These are phyloP conservation scores for Phycomyces nitens DNA, from an alignment of 192 early-diverging fungal genomes.

Conservation along the genomic window DNA sequence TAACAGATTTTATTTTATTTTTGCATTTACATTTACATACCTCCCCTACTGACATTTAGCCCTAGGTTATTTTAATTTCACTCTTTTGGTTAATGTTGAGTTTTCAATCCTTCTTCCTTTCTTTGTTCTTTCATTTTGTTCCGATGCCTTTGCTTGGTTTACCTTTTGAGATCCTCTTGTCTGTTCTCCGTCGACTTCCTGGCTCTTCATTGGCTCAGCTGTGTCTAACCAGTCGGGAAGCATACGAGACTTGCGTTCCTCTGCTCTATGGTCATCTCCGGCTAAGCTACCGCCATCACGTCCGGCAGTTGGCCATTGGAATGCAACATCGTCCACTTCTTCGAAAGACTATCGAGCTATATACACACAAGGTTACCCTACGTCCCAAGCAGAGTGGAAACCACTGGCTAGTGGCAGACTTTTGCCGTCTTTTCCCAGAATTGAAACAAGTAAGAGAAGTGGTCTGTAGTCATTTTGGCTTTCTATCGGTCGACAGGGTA, in stretches of 20 bases:
- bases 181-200: background rate
- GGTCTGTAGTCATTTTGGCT: conserved; percentile 8
- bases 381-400: conserved; percentile 5
- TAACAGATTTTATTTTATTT: background rate
- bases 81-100: conserved; percentile 3
- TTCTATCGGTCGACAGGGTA: conserved; percentile 8
- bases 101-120: conserved; percentile 3
- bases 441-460: background rate
- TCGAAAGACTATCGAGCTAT: background rate
- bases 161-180: background rate
- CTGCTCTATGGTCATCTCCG: conserved; percentile 7
- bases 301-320: conserved; percentile 6
- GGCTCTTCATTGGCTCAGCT: conserved; percentile 1
- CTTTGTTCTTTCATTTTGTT: conserved; percentile 2
- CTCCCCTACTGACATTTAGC: background rate
- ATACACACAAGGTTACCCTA: conserved; percentile 9
- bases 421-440: conserved; percentile 8
- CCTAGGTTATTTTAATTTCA: background rate
- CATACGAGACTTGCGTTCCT: conserved; percentile 4
- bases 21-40: background rate
- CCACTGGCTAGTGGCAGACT: background rate
- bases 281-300: conserved; percentile 5
- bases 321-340: background rate
- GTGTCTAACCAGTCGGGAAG: conserved; percentile 7
- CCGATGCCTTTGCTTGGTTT: background rate